Evolutionary conservation across 2,329 filamentous ascomycete species (phyloP), one percentile per base, ranked within the genome.

Genomic region (Colletotrichum sp.): DNA sequence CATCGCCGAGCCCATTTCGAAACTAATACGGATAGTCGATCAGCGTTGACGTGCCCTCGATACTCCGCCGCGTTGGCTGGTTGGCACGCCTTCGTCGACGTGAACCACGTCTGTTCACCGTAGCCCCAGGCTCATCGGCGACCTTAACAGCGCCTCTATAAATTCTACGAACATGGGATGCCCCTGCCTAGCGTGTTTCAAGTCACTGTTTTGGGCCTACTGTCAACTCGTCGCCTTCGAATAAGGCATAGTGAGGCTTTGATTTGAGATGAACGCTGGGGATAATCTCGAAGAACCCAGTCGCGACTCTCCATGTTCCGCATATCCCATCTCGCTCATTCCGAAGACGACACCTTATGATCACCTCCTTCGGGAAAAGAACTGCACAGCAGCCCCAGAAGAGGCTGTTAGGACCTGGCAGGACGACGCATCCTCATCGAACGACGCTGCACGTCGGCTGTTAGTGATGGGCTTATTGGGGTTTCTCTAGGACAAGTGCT

Each of bases 181-280:
- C 34, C 78, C 78, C 34, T 57, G 78, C 36, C 68, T 78, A 77
- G 74, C 77, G 74, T 59, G 78, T 78, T 78, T 78, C 78, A 78
- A 70, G 64, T 78, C 55, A 55, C 74, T 49, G 9, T 18, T 70
- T 73, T 39, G 30, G 77, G 74, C 28, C 62, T 78, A 78, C 76
- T 34, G 71, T 63, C 66, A 71, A 55, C 52, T 49, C 39, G 10
- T 24, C 9, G 28, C 66, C 34, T 60, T 71, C 68, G 16, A 76
- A 72, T 69, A 44, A 44, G 75, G 75, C 65, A 75, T 78, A 77
- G 75, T 62, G 71, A 77, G 69, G 69, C 71, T 64, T 67, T 74
- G 68, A 77, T 78, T 71, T 77, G 71, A 77, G 77, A 78, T 78
- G 77, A 77, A 72, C 77, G 77, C 69, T 73, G 74, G 72, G 57